Base-by-base conservation (phyloP, 371 early-diverging fungal species). In the Mortierella sp. region DNA sequence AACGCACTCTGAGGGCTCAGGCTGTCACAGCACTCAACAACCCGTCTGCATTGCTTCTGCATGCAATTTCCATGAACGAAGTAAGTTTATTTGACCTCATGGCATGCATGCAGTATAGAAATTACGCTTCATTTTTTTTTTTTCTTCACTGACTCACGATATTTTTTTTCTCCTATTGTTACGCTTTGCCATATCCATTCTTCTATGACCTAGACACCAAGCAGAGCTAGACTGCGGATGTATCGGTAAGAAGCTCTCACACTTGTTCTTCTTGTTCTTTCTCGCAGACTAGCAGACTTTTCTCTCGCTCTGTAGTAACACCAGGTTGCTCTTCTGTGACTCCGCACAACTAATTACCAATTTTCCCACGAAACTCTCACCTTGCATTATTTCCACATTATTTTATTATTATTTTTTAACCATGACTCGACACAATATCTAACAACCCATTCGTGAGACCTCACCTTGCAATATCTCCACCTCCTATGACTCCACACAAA, bases 11-110 rank as follows among this genome's bases (percentile, higher is more conserved):
- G 44, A 78, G 73, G 71, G 76, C 76, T 55, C 72, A 74, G 14
- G 86, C 86, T n/a, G 77, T 81, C 14, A 69, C 44, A 11, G 81
- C 81, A 2, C 48, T 85, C 34, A 34, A 72, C 24, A 79, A 85
- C 69, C 77, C 69, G 26, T 81, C 86, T 2, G 72, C 48, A 8
- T 53, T 85, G 24, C 44, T 85, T 1, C 54, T 85, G 37, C 81
- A 80, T 74, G 78, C 86, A 6, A 26, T 85, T 31, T 73, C 81
- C 64, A 81, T 85, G 86, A 85, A 85, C 48, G 86, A 85, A 79
- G 86, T 81, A 73, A 43, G 55, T 19, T 11, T 46, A 9, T 54
- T 24, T 21, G 53, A 14, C 8, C 10, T 48, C 31, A 11, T 37
- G 48, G 48, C 9, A 8, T 46, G 48, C 9, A 8, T 46, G 1